phyloP scores from a whole-genome alignment of 2,329 filamentous ascomycete genomes.

The Beauveria medogensis region DNA sequence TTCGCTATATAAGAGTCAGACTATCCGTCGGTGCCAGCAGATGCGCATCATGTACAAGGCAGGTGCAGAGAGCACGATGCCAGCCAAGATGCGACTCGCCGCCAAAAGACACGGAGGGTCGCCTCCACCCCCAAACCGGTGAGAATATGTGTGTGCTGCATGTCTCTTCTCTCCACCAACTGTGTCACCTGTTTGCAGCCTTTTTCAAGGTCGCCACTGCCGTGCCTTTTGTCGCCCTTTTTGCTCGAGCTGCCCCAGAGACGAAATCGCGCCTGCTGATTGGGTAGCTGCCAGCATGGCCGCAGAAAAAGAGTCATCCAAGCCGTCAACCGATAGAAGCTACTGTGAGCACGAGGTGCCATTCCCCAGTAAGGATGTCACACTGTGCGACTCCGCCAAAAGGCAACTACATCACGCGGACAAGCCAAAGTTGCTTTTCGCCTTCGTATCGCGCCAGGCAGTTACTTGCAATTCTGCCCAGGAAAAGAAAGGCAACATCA shows the following conservation, averaged over 20 bases:
- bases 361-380: conserved; percentile 7
- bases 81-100: not conserved
- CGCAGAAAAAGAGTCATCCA: not conserved
- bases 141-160: conserved; percentile 3
- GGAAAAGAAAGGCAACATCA: not conserved
- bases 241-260: not conserved
- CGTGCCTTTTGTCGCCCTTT: not conserved
- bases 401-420: conserved; percentile 7
- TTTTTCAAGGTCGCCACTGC: not conserved
- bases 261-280: not conserved
- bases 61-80: not conserved
- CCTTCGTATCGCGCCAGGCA: not conserved
- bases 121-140: not conserved
- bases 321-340: conserved; percentile 1
- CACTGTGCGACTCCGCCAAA: conserved; percentile 1
- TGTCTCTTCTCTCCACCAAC: conserved; percentile 9
- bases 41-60: not conserved
- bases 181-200: conserved; percentile 7
- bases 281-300: not conserved
- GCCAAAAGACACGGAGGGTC: not conserved
- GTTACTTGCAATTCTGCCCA: not conserved
- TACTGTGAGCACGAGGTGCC: conserved; percentile 7
- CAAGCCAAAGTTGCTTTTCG: not conserved
- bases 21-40: not conserved
- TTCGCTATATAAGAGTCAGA: conserved; percentile 2